Evolutionary conservation across 768 basidiomycete genomes (phyloP), one percentile per base, ranked within the genome.

Genomic region (Grammothele lineata): DNA sequence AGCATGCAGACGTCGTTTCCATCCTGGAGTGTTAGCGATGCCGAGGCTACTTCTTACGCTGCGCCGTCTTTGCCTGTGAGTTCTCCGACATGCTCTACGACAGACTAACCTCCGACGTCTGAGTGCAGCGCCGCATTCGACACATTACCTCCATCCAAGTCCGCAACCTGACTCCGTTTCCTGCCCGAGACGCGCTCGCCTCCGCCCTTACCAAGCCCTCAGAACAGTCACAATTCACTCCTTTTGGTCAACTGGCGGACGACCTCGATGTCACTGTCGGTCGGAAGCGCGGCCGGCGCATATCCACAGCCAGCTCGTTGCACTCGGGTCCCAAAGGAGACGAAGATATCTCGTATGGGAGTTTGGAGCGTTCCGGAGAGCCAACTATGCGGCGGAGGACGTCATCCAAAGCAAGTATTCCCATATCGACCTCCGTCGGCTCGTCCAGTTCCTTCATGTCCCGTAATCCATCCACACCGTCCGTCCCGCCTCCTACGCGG

Each of bases 111-210:
- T 22, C 26, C 33, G 22, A 8, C 19, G 14, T 24, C 35, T 23
- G 3, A 18, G 40, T 9, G 19, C 34, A 87, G 79, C 79, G 79
- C 58, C 83, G 85, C 35, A 71, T 88, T 52, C 79, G 87, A 55
- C 86, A 91, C 67, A 74, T 91, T 48, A 73, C 77, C 47, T 73
- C 78, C 35, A 70, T 92, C 40, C 85, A 89, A 67, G 72, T 92
- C 55, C 78, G 81, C 52, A 92, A 92, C 61, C 69, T 92, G 30
- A 86, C 89, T n/a, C 87, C 86, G 1, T 91, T 88, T 62, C 88
- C 88, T 26, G 78, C 79, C 43, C 81, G 89, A 27, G 88, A 92
- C 63, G 75, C 82, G 5, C 73, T 88, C 52, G 81, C 88, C 17
- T 85, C 86, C 19, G 86, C 87, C 17, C 72, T 91, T 43, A 70